Evolutionary conservation across 768 basidiomycete species (phyloP), one percentile per base, ranked within the genome.

Genomic region (Tricholoma hemisulphureum): DNA sequence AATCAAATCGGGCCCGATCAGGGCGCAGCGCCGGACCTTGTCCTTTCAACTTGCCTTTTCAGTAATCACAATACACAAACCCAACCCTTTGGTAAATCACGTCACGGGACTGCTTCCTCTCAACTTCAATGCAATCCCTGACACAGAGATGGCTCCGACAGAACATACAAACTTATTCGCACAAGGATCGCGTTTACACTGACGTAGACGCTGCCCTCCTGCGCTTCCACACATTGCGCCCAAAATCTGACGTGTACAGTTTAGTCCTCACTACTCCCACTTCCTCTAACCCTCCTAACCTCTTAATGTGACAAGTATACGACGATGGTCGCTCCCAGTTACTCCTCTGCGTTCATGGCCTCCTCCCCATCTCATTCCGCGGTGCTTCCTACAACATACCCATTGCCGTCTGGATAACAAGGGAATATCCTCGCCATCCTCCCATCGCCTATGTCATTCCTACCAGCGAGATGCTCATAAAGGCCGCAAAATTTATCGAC

Each of bases 251-350:
- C 63, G 80, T 89, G 11, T 93, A 93, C 82, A 92, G 81, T 81
- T 60, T 62, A 65, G 81, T 80, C 67, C 37, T 29, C 52, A 32
- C 51, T 20, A n/a, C n/a, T 24, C 7, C 49, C 41, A 49, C 48
- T 49, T 16, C 26, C 24, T 45, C 58, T 35, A 48, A 45, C 58
- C 48, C 60, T 46, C 61, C 49, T 61, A 53, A 48, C 55, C 34
- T 64, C 51, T n/a, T 56, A 21, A n/a, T n/a, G n/a, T n/a, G n/a
- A n/a, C 43, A 48, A 97, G 93, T 91, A 0, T 95, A 91, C 75
- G 94, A 99, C 71, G 93, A 97, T 62, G 97, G 97, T 48, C 86
- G 96, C 34, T 88, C 93, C 0, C 93, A 95, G 67, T 80, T 98
- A 16, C 82, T 99, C 24, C 86, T 98, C 56, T 94, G 93, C 62